Conservation (phyloP, 495 filamentous ascomycete species). For the Talaromyces ruber region DNA sequence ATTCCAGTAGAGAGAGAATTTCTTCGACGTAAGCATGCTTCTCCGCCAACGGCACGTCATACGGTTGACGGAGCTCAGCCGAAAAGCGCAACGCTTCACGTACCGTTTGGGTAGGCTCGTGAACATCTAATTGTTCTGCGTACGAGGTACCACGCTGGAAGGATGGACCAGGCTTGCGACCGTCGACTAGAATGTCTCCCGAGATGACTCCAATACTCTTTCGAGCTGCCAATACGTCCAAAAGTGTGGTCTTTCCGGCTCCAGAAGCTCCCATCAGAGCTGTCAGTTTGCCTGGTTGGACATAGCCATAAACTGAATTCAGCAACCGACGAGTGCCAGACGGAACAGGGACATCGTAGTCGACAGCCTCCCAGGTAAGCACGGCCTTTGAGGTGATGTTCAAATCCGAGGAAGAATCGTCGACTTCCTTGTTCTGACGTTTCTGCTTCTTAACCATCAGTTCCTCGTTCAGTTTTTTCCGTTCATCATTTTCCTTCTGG, state of each 20-base stretch:
- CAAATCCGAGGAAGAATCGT: constrained; percentile 46
- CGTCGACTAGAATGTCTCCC: constrained; percentile 72
- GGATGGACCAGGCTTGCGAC: constrained; percentile 54
- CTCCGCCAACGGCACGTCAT: constrained; percentile 55
- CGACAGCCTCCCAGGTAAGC: constrained; percentile 42
- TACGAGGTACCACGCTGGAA: constrained; percentile 79
- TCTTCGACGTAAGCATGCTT: constrained; percentile 82
- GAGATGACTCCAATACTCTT: constrained; percentile 76
- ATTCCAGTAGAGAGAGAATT: constrained; percentile 71
- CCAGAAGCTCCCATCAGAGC: constrained; percentile 84
- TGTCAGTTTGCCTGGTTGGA: constrained; percentile 70
- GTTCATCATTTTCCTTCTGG: constrained; percentile 61
- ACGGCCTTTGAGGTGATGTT: constrained; percentile 46
- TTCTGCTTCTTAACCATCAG: constrained; percentile 20
- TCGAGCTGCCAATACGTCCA: constrained; percentile 68
- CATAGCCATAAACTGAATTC: constrained; percentile 67
- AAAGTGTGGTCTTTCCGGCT: constrained; percentile 78
- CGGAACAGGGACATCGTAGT: constrained; percentile 62
- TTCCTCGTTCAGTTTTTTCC: constrained; percentile 57
- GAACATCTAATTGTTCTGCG: constrained; percentile 77
- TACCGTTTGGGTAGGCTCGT: constrained; percentile 72
- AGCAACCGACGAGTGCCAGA: constrained; percentile 61
- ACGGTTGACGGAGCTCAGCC: constrained; percentile 72
- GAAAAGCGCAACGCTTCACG: constrained; percentile 82
- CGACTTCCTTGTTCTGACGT: constrained; percentile 26